A percentile compares a stretch with the other conserved stretches of the same genome.
phyloP scores from a whole-genome alignment of 495 filamentous ascomycete species.

The Podospora conica region DNA sequence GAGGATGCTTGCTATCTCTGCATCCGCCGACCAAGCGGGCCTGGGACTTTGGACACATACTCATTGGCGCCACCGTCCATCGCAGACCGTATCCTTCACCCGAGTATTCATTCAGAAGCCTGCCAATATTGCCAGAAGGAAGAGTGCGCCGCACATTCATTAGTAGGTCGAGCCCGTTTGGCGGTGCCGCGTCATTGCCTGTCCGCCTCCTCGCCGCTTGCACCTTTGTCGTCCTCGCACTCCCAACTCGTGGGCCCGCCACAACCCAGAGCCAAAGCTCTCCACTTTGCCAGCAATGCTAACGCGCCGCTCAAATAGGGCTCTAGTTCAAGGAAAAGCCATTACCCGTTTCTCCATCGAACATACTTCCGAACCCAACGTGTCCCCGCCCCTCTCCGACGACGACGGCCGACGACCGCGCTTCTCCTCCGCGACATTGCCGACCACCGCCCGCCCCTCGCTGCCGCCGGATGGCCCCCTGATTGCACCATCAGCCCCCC shows the following conservation, averaged over 20 bases:
- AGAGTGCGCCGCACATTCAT: constrained; percentile 19
- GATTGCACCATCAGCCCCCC: constrained; percentile 15
- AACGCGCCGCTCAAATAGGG: neutral
- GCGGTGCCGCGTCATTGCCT: neutral
- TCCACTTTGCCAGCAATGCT: neutral
- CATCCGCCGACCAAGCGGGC: constrained; percentile 16
- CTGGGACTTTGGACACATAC: constrained; percentile 21
- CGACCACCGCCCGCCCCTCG: constrained; percentile 1
- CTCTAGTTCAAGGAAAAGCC: neutral
- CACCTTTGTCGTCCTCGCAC: neutral
- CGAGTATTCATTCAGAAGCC: constrained; percentile 27
- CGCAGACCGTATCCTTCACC: constrained; percentile 27
- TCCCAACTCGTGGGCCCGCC: neutral
- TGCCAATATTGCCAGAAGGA: constrained; percentile 23
- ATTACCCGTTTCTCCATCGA: constrained; percentile 12
- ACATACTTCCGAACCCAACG: constrained; percentile 10
- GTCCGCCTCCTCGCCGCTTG: neutral
- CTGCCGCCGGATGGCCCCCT: constrained; percentile 26
- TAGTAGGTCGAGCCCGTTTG: constrained; percentile 16
- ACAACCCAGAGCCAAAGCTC: neutral
- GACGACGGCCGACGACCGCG: neutral
- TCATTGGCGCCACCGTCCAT: constrained; percentile 14
- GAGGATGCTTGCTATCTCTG: constrained; percentile 14
- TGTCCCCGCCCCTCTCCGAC: neutral
- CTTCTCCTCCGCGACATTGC: neutral